Evolutionary conservation across 805 yeast genomes (phyloP).

Genomic region (Candida lessepsii): DNA sequence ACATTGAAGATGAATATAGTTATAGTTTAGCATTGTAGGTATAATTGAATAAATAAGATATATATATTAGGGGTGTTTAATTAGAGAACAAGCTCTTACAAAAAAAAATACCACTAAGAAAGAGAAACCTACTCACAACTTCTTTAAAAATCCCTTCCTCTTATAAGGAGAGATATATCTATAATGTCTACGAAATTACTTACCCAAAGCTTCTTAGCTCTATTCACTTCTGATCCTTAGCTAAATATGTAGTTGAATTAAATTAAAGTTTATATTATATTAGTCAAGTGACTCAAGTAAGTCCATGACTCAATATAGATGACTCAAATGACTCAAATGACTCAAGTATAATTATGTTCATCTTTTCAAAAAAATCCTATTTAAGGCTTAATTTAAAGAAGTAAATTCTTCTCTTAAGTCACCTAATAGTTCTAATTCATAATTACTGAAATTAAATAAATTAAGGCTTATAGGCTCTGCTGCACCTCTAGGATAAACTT

Average conservation of each 20-base stretch:
- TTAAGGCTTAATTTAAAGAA: constrained; percentile 6
- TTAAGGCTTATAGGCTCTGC: constrained; percentile 39
- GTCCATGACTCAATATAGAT: no score
- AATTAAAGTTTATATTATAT: no score
- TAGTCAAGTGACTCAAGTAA: no score
- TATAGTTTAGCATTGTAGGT: constrained; percentile 65
- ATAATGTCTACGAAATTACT: not conserved
- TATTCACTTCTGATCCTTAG: no score
- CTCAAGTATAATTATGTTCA: not conserved
- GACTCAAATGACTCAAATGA: not conserved
- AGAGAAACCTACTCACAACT: no score
- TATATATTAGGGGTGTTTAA: no score
- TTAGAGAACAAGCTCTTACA: no score
- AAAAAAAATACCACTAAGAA: no score
- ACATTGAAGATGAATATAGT: constrained; percentile 93
- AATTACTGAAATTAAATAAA: constrained; percentile 69
- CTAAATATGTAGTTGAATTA: no score
- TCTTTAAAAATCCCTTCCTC: no score
- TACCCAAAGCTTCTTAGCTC: not conserved
- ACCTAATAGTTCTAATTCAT: constrained; percentile 56
- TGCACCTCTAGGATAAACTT: constrained; percentile 55
- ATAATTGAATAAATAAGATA: no score
- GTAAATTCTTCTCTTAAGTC: constrained; percentile 34
- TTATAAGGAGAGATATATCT: not conserved
- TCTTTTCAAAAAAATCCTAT: no score